Evolutionary conservation across 495 filamentous ascomycete genomes (phyloP).

Genomic region (Aspergillus homomorphus): DNA sequence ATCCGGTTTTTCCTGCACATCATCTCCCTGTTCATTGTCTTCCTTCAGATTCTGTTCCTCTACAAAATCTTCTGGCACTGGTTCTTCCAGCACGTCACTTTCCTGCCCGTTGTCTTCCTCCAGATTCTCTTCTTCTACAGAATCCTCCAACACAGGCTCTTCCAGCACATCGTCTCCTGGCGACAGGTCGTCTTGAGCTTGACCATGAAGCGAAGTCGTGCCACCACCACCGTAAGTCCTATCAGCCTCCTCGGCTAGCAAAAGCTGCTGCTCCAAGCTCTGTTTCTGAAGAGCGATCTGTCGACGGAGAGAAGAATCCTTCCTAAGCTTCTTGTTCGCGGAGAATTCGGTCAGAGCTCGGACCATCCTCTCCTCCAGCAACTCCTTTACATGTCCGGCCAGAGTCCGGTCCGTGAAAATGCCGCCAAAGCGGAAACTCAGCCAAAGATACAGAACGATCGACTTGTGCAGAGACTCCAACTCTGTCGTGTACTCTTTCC

Average conservation of each 20-base stretch:
- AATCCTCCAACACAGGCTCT: neutral
- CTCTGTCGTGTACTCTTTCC: constrained; percentile 53
- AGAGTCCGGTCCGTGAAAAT: constrained; percentile 76
- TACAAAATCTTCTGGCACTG: neutral
- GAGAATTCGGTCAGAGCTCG: constrained; percentile 57
- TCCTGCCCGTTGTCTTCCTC: neutral
- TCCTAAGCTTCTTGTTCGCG: constrained; percentile 45
- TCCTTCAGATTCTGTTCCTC: neutral
- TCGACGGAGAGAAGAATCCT: constrained; percentile 40
- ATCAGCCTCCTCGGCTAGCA: constrained; percentile 21
- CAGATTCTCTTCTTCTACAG: neutral
- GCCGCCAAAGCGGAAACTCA: constrained; percentile 68
- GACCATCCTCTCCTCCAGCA: constrained; percentile 79
- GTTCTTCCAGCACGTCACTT: neutral
- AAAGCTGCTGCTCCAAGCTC: constrained; percentile 24
- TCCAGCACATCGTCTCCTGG: neutral
- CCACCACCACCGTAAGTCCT: neutral
- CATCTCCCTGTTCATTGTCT: neutral
- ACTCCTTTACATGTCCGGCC: constrained; percentile 72
- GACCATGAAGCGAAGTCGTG: neutral
- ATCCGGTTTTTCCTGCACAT: neutral
- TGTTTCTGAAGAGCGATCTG: constrained; percentile 44
- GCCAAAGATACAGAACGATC: constrained; percentile 84
- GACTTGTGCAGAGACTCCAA: constrained; percentile 78
- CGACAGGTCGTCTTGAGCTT: neutral